Percentiles rank a stretch among this genome's conserved stretches.
Conservation (phyloP, 1,284 basidiomycete species). For the Inonotus hispidus region DNA sequence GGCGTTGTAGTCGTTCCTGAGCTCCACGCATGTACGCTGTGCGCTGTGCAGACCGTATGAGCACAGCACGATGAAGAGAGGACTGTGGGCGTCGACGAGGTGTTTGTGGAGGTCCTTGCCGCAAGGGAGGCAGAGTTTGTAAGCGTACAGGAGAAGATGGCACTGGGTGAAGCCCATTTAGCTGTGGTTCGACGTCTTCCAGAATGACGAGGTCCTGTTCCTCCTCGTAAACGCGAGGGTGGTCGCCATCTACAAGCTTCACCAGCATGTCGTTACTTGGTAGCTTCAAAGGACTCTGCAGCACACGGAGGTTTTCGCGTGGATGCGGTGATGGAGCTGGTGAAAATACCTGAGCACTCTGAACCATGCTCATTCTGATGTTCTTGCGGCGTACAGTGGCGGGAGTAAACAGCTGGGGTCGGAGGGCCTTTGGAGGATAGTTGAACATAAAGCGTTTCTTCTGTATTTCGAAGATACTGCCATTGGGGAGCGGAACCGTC, state of each 20-base stretch:
- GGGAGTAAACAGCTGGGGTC: constrained; percentile 48
- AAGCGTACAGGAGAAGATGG: constrained; percentile 18
- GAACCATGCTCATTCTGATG: constrained; percentile 67
- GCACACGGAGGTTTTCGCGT: constrained; percentile 52
- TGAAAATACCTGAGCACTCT: constrained; percentile 65
- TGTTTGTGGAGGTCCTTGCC: constrained; percentile 28
- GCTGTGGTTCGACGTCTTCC: constrained; percentile 45
- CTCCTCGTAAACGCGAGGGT: constrained; percentile 62
- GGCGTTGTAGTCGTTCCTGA: constrained; percentile 27
- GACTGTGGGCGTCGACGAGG: constrained; percentile 36
- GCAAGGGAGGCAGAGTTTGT: constrained; percentile 11
- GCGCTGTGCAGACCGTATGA: constrained; percentile 63
- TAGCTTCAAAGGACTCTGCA: constrained; percentile 52
- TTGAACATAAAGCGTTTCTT: constrained; percentile 62
- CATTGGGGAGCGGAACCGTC: constrained; percentile 56
- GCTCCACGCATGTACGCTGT: constrained; percentile 39
- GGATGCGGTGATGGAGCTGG: constrained; percentile 55
- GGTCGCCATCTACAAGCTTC: constrained; percentile 54
- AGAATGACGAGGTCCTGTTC: constrained; percentile 66
- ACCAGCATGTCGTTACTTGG: constrained; percentile 29
- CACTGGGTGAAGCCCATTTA: constrained; percentile 7
- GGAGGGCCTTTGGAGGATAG: constrained; percentile 69
- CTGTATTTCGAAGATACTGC: constrained; percentile 60
- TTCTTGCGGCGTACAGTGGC: constrained; percentile 33
- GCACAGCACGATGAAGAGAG: constrained; percentile 60